Base-by-base conservation (phyloP, 208 protist genomes). In the Phytomonas francai region DNA sequence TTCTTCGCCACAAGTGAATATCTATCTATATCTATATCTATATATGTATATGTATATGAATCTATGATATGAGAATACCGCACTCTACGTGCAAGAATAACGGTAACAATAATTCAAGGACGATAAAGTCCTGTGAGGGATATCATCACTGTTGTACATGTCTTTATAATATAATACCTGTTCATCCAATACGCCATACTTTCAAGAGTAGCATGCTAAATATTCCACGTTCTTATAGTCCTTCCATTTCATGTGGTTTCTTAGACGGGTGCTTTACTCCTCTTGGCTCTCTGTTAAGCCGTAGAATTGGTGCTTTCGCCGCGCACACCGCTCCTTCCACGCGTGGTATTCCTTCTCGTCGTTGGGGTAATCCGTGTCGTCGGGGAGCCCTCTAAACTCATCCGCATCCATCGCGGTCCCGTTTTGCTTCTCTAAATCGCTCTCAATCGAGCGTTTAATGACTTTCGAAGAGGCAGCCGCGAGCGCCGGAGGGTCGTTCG, bases 361-460 rank as follows among this genome's bases (percentile, higher is more conserved):
- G 0, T 84, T 63, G 3, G 70, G 70, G 28, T 80, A 61, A 71
- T 94, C 88, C 4, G 88, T 85, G 73, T 94, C 88, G 51, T 88
- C 81, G 12, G 85, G 81, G 16, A 86, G 19, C 22, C 68, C 72
- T 16, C 62, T 63, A 22, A 68, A 51, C 27, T 78, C 60, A 49
- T 78, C 73, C 19, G 68, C 56, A 45, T 64, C 66, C 25, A 78
- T 54, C 9, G 65, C 62, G 16, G 45, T 65, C 8, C 2, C 63
- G 39, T 71, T 71, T 14, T 33, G 39, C 19, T 36, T 75, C 25
- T 78, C 67, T 58, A 59, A 74, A 8, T 30, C 67, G 16, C 51
- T 34, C 0, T 56, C 61, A 45, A 73, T 60, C 27, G 74, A 74
- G 16, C 27, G 27, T 39, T 63, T 63, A 36, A 36, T 42, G 22